Conservation (phyloP, 2,329 filamentous ascomycete genomes). For the Pochonia chlamydosporia region DNA sequence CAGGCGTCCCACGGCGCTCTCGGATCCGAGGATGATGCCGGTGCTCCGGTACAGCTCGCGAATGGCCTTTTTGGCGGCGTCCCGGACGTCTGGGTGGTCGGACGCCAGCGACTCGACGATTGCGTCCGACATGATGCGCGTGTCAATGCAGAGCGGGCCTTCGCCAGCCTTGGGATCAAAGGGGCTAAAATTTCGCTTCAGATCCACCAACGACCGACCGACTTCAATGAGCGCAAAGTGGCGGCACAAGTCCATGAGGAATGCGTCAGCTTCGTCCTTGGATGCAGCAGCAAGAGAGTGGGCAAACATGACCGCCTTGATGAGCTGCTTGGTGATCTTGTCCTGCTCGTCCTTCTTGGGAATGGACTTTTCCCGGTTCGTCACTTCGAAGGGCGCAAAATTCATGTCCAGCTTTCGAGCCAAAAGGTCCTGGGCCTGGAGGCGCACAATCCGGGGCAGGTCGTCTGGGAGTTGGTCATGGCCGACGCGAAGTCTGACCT, state of each 20-base stretch:
- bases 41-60: slow-evolving; percentile 72
- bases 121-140: slow-evolving; percentile 79
- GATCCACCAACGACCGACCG: slow-evolving; percentile 73
- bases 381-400: slow-evolving; percentile 63
- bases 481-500: slow-evolving; percentile 86
- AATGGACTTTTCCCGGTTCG: slow-evolving; percentile 76
- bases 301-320: slow-evolving; percentile 85
- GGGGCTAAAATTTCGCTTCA: slow-evolving; percentile 68
- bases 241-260: slow-evolving; percentile 75
- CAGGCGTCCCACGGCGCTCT: slow-evolving; percentile 65
- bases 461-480: slow-evolving; percentile 86
- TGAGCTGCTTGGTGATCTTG: slow-evolving; percentile 70
- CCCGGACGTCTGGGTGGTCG: slow-evolving; percentile 72
- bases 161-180: slow-evolving; percentile 87
- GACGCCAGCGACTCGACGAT: slow-evolving; percentile 87
- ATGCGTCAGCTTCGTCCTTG: slow-evolving; percentile 65
- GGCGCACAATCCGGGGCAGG: slow-evolving; percentile 72
- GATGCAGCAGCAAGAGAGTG: slow-evolving; percentile 78
- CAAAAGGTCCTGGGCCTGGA: slow-evolving; percentile 83
- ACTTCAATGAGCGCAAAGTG: slow-evolving; percentile 91
- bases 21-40: slow-evolving; percentile 70
- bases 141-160: slow-evolving; percentile 80
- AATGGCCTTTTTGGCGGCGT: slow-evolving; percentile 75
- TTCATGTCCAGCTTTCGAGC: slow-evolving; percentile 66
- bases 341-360: slow-evolving; percentile 85